These are phyloP conservation scores for Penicillium sp. DNA, from an alignment of 2,329 filamentous ascomycete species.

Conservation along the genomic window DNA sequence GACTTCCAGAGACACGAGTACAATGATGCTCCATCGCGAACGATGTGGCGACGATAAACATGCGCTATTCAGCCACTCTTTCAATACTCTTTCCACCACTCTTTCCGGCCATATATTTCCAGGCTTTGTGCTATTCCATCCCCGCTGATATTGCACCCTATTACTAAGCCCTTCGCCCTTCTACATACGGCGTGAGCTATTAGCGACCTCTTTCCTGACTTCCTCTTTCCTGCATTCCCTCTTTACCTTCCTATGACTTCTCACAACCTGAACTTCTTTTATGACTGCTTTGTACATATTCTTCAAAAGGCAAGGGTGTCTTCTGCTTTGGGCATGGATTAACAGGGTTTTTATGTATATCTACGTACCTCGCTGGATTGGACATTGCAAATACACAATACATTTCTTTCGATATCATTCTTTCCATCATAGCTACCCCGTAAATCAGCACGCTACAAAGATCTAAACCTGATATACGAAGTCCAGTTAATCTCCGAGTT, in stretches of 20 bases:
- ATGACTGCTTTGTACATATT: constrained; percentile 17
- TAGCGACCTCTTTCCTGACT: background rate
- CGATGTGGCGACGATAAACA: constrained; percentile 25
- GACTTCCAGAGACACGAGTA: constrained; percentile 22
- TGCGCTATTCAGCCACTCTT: background rate
- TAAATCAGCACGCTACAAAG: too few relatives aligned
- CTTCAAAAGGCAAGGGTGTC: background rate
- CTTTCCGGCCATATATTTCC: background rate
- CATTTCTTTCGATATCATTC: too few relatives aligned
- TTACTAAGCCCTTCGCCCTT: background rate
- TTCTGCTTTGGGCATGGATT: constrained; percentile 3
- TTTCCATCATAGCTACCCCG: too few relatives aligned
- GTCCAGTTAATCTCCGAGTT: too few relatives aligned
- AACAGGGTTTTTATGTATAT: constrained; percentile 6
- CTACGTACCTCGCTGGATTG: constrained; percentile 4
- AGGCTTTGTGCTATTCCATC: background rate
- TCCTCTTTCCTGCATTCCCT: background rate
- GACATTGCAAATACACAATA: background rate
- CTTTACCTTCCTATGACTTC: constrained; percentile 1
- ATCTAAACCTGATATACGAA: too few relatives aligned
- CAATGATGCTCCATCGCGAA: constrained; percentile 11
- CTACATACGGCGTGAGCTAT: background rate
- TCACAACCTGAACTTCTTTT: background rate
- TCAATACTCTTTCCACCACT: background rate
- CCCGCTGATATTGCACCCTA: background rate